These are phyloP conservation scores for Achaetomiella virescens DNA, from an alignment of 495 filamentous ascomycete species.

Conservation along the genomic window DNA sequence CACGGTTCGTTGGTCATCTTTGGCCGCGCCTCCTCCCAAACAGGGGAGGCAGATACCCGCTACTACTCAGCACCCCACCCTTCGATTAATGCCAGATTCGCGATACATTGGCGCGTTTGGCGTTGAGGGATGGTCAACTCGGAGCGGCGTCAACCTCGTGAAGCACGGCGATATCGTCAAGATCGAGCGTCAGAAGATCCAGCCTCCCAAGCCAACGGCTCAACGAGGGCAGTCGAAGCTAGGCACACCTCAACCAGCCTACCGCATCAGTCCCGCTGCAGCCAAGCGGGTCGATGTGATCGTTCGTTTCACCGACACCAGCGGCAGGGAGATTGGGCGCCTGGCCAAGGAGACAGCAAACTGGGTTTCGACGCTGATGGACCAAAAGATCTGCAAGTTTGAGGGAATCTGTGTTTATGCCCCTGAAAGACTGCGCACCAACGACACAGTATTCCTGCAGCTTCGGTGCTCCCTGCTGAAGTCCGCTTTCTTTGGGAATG, in stretches of 20 bases:
- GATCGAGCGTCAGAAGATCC: constrained; percentile 80
- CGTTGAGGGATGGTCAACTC: constrained; percentile 86
- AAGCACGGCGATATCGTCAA: constrained; percentile 70
- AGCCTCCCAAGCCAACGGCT: constrained; percentile 49
- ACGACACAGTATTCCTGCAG: constrained; percentile 89
- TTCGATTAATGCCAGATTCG: constrained; percentile 45
- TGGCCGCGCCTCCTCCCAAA: constrained; percentile 10
- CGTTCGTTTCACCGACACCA: constrained; percentile 82
- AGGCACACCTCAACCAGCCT: constrained; percentile 20
- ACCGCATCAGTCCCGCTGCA: constrained; percentile 38
- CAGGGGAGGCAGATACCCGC: not conserved
- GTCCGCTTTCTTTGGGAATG: constrained; percentile 60
- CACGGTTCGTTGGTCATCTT: constrained; percentile 13
- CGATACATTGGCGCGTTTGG: constrained; percentile 92
- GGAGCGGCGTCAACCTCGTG: constrained; percentile 66
- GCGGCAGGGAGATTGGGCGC: constrained; percentile 78
- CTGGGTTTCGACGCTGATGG: constrained; percentile 90
- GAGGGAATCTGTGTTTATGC: constrained; percentile 87
- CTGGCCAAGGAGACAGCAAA: constrained; percentile 85
- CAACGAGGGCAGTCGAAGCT: constrained; percentile 42
- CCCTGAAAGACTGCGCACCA: constrained; percentile 75
- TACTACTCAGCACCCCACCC: not conserved
- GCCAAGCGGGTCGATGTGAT: constrained; percentile 68
- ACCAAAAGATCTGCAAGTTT: constrained; percentile 84
- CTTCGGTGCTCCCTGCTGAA: constrained; percentile 70